Base-by-base conservation (phyloP, 805 yeast genomes). In the Metschnikowia henanensis region DNA sequence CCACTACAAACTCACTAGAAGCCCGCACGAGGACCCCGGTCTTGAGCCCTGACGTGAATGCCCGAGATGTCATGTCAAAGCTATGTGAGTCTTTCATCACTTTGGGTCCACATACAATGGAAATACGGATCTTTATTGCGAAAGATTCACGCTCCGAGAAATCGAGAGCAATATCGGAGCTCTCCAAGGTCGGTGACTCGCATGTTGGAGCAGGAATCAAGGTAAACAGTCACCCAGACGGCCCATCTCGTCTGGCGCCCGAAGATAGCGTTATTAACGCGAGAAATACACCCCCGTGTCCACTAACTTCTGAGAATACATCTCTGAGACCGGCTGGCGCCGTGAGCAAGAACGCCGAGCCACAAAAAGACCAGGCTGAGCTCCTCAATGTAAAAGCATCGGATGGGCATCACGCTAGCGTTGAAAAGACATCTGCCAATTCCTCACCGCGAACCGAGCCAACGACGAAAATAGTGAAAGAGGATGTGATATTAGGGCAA, bases 41-140 rank as follows among this genome's bases (percentile, higher is more conserved):
- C 42, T 63, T 65, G 46, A 64, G 71, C 7, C 51, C 60, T 15
- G 75, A 70, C 12, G 65, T 66, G 4, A 80, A 78, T 58, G 84
- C 87, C 4, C 70, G 95, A 55, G 97, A 92, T 51, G 82, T 82
- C 43, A 90, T 91, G 96, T 84, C 89, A 47, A 90, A 89, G 59
- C 68, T 94, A 44, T 80, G 92, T 53, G 97, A 91, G 53, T 81
- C 91, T 47, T 66, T 70, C 1, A 64, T 90, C 65, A 70, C 73
- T 9, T 73, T 85, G 18, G 98, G 97, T 0, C 96, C 97, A 0
- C 99, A 92, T 64, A 64, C 70, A 0, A 88, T 88, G 64, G 88
- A 83, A 30, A 75, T 85, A 2, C 70, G 95, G 47, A 63, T 94
- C 25, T 94, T 87, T 64, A 83, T 89, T n/a, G 77, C 89, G 40